These are phyloP conservation scores for Mycena sanguinolenta DNA, from an alignment of 768 basidiomycete species.

Conservation along the genomic window DNA sequence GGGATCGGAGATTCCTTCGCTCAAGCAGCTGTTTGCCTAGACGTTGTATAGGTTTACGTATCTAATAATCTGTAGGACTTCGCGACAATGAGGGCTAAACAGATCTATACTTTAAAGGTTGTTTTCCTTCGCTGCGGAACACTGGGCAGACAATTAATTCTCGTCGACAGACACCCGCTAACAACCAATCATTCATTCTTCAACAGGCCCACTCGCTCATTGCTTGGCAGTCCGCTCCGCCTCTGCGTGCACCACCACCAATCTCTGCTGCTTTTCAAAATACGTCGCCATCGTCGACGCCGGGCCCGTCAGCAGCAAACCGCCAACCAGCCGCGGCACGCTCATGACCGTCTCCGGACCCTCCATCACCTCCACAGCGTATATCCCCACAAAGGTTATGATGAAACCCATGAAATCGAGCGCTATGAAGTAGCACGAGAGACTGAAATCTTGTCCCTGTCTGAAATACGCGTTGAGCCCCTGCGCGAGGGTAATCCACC, in stretches of 20 bases:
- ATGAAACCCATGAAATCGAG: constrained; percentile 23
- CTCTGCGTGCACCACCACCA: background rate
- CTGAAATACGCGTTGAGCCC: constrained; percentile 9
- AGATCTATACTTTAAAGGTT: too few relatives aligned
- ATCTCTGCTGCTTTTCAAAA: constrained; percentile 18
- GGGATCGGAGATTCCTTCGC: too few relatives aligned
- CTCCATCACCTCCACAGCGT: constrained; percentile 13
- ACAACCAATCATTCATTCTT: too few relatives aligned
- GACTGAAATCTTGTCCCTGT: background rate
- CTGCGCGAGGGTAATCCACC: constrained; percentile 22
- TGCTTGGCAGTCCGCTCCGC: background rate
- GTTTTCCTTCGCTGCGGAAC: too few relatives aligned
- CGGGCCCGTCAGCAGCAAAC: constrained; percentile 6
- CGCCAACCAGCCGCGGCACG: background rate
- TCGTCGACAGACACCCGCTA: too few relatives aligned
- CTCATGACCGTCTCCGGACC: background rate
- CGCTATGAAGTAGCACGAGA: constrained; percentile 20
- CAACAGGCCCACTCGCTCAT: too few relatives aligned
- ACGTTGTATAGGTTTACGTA: too few relatives aligned
- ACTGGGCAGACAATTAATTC: too few relatives aligned
- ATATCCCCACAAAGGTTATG: constrained; percentile 5
- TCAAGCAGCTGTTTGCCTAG: too few relatives aligned
- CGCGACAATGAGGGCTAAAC: too few relatives aligned
- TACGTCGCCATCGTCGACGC: constrained; percentile 29
- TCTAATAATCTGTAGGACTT: too few relatives aligned